Base-by-base conservation (phyloP, 163 green algal genomes). In the Scenedesmus sp. region DNA sequence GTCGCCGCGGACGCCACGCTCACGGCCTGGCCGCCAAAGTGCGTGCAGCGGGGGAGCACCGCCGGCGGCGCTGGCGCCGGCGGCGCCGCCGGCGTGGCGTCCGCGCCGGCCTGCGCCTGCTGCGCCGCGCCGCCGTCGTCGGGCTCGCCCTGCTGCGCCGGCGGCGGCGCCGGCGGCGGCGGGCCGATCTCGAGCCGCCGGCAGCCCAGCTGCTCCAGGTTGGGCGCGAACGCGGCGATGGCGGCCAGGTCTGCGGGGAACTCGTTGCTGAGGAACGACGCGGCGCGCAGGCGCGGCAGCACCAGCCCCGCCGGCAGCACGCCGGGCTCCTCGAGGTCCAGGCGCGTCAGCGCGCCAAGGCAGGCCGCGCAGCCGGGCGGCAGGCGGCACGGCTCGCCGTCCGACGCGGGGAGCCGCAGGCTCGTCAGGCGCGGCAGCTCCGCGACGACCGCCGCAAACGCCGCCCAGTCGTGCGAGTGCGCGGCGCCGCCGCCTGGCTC, bases 21-120 rank as follows among this genome's bases (percentile, higher is more conserved):
- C 3, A 74, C 45, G 24, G 36, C 44, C 31, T 74, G 64, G n/a
- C 64, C 64, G 24, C 64, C 64, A 74, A 74, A 74, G 45, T 74
- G 64, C 3, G 44, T 74, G 22, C 60, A 15, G 10, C 31, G 45
- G 13, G 26, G 47, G 5, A 74, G 44, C 20, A 26, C 45, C n/a
- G 26, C 56, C 18, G 54, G 54, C 24, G 26, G 3, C n/a, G 26
- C 50, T 58, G 50, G 20, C 24, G 26, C 20, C 50, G 24, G 56
- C 56, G 36, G 50, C 20, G 24, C 17, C 28, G 44, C 44, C 36
- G 64, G 15, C 13, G n/a, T 1, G 22, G n/a, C n/a, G n/a, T n/a
- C n/a, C n/a, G n/a, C n/a, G n/a, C n/a, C 4, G 2, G 17, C 15
- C 64, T 74, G 45, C 64, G 60, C n/a, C 64, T 74, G 24, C 15